These are phyloP conservation scores for Alnus rubra DNA, from an alignment of 306 rosid species.

Conservation along the genomic window DNA sequence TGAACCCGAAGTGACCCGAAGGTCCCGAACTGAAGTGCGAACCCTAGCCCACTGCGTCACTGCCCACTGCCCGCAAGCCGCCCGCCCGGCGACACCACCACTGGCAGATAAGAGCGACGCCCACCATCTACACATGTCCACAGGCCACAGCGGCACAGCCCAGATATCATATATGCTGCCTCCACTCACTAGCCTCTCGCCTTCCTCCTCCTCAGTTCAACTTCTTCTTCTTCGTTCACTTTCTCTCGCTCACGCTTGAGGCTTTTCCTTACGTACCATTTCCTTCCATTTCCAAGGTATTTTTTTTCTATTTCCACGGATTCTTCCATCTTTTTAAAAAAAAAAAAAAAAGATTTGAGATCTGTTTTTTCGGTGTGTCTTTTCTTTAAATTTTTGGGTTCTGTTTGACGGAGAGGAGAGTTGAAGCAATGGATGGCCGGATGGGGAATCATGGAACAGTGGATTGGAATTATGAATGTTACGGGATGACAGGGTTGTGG, in stretches of 20 bases:
- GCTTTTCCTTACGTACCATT: slow-evolving; percentile 1
- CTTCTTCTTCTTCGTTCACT: slow-evolving; percentile 5
- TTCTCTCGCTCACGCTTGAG: slow-evolving; percentile 5
- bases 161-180: neutral
- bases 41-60: too few relatives aligned
- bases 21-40: too few relatives aligned
- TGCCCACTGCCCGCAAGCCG: too few relatives aligned
- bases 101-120: too few relatives aligned
- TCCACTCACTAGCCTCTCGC: neutral
- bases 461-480: slow-evolving; percentile 11
- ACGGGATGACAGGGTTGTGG: too few relatives aligned
- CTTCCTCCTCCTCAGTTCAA: slow-evolving; percentile 9
- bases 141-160: too few relatives aligned
- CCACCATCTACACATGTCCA: too few relatives aligned
- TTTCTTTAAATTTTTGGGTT: neutral
- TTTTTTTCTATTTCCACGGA: slow-evolving; percentile 5
- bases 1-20: too few relatives aligned
- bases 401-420: slow-evolving; percentile 16
- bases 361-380: neutral
- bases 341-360: neutral
- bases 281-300: neutral
- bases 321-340: neutral
- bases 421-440: neutral
- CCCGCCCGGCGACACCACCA: too few relatives aligned
- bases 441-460: too few relatives aligned